Conservation (phyloP, 2,329 filamentous ascomycete genomes). For the Emergomyces africanus region DNA sequence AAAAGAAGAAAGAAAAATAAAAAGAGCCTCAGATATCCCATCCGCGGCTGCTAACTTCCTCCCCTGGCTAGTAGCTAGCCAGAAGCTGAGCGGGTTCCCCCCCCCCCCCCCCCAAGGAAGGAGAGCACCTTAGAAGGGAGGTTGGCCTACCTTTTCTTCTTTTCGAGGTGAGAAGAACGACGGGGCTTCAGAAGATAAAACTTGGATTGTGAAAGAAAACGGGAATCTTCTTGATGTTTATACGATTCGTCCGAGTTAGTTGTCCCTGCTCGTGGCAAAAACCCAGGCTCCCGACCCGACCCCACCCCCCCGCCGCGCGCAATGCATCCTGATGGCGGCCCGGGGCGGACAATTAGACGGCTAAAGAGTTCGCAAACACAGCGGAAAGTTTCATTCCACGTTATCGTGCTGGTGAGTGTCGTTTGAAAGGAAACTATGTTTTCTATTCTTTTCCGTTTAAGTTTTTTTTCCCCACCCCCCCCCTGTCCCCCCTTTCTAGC, state of each 20-base stretch:
- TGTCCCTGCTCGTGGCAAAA: neutral
- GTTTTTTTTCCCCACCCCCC: neutral
- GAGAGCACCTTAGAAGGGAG: too few relatives aligned
- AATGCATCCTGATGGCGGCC: constrained; percentile 6
- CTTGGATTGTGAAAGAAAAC: neutral
- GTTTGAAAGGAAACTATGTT: too few relatives aligned
- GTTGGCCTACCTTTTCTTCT: too few relatives aligned
- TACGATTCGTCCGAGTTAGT: neutral
- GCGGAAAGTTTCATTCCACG: constrained; percentile 46
- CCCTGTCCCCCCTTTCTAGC: neutral
- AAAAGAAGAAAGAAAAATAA: too few relatives aligned
- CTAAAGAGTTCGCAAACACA: constrained; percentile 6
- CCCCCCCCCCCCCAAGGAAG: too few relatives aligned
- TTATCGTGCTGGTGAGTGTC: constrained; percentile 58
- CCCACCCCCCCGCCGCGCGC: neutral
- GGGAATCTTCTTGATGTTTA: neutral
- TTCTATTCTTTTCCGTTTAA: constrained; percentile 5
- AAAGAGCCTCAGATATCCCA: too few relatives aligned
- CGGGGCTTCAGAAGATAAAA: neutral
- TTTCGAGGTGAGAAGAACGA: neutral
- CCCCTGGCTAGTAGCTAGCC: neutral
- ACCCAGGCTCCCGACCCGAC: too few relatives aligned
- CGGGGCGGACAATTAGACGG: constrained; percentile 1
- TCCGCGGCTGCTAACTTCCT: neutral
- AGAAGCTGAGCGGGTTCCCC: neutral